A percentile compares a stretch with the other conserved stretches of the same genome.
phyloP scores from a whole-genome alignment of 768 basidiomycete genomes.

The Rhizopogon roseolus region DNA sequence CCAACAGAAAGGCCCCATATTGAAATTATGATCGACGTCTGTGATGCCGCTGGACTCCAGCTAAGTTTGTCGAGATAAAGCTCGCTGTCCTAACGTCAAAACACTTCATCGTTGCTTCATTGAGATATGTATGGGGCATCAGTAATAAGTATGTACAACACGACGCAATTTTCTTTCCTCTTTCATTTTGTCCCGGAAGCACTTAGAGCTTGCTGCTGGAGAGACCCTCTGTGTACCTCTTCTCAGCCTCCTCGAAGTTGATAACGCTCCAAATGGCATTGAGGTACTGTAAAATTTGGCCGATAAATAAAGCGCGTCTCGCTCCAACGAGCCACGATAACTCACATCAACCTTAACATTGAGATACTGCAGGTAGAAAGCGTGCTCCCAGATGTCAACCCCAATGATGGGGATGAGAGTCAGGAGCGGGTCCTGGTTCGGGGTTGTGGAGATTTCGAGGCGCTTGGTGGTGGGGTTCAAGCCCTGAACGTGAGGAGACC shows the following conservation, averaged over 20 bases:
- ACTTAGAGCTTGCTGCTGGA: slow-evolving; percentile 32
- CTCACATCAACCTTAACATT: slow-evolving; percentile 92
- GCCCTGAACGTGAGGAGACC: slow-evolving; percentile 41
- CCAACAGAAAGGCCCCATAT: no score
- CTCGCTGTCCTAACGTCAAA: no score
- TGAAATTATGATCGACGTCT: no score
- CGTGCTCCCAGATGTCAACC: slow-evolving; percentile 95
- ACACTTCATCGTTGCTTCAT: not conserved
- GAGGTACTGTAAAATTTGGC: slow-evolving; percentile 47
- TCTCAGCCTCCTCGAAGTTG: slow-evolving; percentile 74
- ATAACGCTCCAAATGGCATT: slow-evolving; percentile 72
- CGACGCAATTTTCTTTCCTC: not conserved
- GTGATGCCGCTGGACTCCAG: no score
- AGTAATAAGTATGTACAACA: not conserved
- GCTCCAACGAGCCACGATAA: slow-evolving; percentile 12
- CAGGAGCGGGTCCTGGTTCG: slow-evolving; percentile 94
- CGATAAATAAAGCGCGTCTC: slow-evolving; percentile 1
- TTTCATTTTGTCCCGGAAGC: not conserved
- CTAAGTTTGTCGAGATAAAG: no score
- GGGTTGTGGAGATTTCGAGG: slow-evolving; percentile 85
- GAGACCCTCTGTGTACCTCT: slow-evolving; percentile 47
- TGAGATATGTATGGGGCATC: not conserved
- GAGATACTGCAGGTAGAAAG: slow-evolving; percentile 94
- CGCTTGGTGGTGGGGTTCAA: slow-evolving; percentile 58
- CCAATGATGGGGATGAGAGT: slow-evolving; percentile 78